phyloP scores from a whole-genome alignment of 164 flowering plant species.

The Macadamia tetraphylla region DNA sequence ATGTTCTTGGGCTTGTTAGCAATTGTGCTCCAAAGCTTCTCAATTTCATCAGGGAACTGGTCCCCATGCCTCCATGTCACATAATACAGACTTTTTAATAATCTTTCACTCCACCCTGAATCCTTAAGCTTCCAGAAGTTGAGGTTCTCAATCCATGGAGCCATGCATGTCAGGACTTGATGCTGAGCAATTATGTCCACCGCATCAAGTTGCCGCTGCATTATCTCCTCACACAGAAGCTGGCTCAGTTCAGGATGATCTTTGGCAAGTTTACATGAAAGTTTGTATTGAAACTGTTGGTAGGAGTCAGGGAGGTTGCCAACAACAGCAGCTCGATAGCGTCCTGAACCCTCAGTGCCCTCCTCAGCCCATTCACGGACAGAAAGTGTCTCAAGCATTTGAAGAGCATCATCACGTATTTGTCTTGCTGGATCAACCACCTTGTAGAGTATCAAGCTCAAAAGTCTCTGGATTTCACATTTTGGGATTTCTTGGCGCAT shows the following conservation, averaged over 20 bases:
- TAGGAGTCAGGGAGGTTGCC: slow-evolving; percentile 98
- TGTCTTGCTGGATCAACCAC: slow-evolving; percentile 95
- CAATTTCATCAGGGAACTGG: slow-evolving; percentile 98
- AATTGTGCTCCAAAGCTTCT: slow-evolving; percentile 98
- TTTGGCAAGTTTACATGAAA: slow-evolving; percentile 93
- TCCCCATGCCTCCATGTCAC: slow-evolving; percentile 99
- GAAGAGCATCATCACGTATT: slow-evolving; percentile 98
- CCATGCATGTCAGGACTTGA: slow-evolving; percentile 98
- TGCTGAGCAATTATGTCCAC: slow-evolving; percentile 98
- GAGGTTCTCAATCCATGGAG: slow-evolving; percentile 99
- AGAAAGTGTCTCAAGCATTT: slow-evolving; percentile 98
- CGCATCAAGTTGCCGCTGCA: slow-evolving; percentile 99
- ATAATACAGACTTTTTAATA: slow-evolving; percentile 90
- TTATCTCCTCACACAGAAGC: slow-evolving; percentile 95
- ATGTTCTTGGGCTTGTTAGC: slow-evolving; percentile 91
- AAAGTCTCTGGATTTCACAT: slow-evolving; percentile 92
- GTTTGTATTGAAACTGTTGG: slow-evolving; percentile 97
- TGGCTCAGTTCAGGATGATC: slow-evolving; percentile 98
- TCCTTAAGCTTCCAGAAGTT: slow-evolving; percentile 93
- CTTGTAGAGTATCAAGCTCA: slow-evolving; percentile 95
- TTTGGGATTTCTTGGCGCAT: slow-evolving; percentile 98
- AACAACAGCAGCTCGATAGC: slow-evolving; percentile 95
- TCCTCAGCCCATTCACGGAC: slow-evolving; percentile 97
- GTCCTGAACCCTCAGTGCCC: slow-evolving; percentile 70
- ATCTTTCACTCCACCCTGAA: slow-evolving; percentile 95